Evolutionary conservation across 805 yeast genomes (phyloP), one percentile per base, ranked within the genome.

Genomic region (Candida argentea): DNA sequence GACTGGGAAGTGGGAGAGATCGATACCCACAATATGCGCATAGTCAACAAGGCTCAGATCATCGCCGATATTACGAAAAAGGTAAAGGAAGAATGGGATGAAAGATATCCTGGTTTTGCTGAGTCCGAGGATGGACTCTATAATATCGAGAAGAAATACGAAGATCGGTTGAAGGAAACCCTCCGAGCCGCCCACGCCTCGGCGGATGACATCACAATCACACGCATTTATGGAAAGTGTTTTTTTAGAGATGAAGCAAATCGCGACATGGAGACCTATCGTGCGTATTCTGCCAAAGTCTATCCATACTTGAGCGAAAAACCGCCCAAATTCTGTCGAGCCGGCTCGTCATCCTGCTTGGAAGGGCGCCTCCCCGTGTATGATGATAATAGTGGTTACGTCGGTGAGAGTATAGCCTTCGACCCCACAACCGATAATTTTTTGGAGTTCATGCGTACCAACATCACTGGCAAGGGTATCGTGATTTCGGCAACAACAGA

Each of bases 401-500:
- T 25, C 5, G 32, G 32, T 9, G 11, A 35, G n/a, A 42, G 38
- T 2, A 35, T 45, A 24, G 17, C 31, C 11, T 28, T 13, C 15
- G 22, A 29, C 19, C 16, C 22, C 9, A 18, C 25, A 11, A 19
- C 21, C 5, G 28, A 27, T 5, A 48, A 60, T 33, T 38, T 49
- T 30, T 28, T 56, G 14, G 51, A 51, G 28, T 38, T 33, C 4
- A 30, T 56, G 16, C 52, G 53, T 22, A 24, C 34, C 5, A 35
- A 46, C 20, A 35, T 55, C 20, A 48, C 50, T 9, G 75, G 74
- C 3, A 51, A 48, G 34, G 83, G 83, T 3, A 65, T 73, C 14
- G 79, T 71, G 2, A 44, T 75, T 4, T 65, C 77, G 3, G 66
- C 68, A 1, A 43, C 65, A n/a, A 65, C 73, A 32, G 46, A 47